phyloP scores from a whole-genome alignment of 192 early-diverging fungal genomes.

The Backusella psychrophila region DNA sequence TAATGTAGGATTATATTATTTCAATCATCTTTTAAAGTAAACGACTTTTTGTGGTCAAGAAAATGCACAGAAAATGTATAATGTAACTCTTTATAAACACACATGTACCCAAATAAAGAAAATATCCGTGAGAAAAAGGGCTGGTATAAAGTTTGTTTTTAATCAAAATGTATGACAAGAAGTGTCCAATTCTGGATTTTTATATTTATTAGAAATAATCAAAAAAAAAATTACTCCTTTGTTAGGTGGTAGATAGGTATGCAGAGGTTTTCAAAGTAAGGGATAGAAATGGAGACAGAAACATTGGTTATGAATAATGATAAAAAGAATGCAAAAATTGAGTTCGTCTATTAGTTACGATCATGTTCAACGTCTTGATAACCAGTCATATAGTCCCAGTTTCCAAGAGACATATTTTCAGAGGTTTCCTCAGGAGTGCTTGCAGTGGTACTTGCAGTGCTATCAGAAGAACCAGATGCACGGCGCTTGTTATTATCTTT shows the following conservation, averaged over 20 bases:
- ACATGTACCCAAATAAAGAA: not conserved
- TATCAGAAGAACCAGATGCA: constrained; percentile 6
- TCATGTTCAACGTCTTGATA: constrained; percentile 18
- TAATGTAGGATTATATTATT: not conserved
- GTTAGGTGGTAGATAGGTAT: not conserved
- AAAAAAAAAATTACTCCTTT: not conserved
- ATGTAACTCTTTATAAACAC: not conserved
- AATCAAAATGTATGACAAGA: constrained; percentile 6
- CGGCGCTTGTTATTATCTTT: constrained; percentile 18
- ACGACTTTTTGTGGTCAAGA: not conserved
- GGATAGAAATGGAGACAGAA: not conserved
- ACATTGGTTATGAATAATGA: constrained; percentile 2
- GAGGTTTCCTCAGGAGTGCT: not conserved
- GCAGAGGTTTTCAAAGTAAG: not conserved
- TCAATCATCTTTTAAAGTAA: not conserved
- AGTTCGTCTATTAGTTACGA: not conserved
- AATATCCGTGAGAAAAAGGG: not conserved
- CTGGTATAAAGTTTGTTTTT: constrained; percentile 1
- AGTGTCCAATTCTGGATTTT: not conserved
- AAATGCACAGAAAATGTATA: not conserved
- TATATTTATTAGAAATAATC: not conserved
- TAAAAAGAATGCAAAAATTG: not conserved
- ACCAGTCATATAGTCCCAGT: constrained; percentile 29
- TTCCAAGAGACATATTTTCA: constrained; percentile 21
- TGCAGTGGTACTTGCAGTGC: constrained; percentile 6